Evolutionary conservation across 306 rosid species (phyloP).

Genomic region (Quercus parvula): DNA sequence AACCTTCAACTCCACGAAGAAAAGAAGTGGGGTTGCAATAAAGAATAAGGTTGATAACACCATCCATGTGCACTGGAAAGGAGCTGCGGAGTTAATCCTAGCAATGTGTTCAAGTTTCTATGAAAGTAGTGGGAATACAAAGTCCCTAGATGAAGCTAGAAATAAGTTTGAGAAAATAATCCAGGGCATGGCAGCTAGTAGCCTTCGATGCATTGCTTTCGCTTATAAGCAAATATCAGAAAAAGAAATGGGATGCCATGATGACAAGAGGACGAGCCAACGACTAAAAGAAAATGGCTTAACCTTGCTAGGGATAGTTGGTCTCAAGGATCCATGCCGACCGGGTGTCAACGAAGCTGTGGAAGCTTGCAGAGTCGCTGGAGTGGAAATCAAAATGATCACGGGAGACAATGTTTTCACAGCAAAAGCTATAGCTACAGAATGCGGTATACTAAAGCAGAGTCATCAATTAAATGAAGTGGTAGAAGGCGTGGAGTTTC

Average conservation of each 20-base stretch:
- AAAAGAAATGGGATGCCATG: conserved; percentile 25
- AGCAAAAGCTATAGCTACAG: conserved; percentile 82
- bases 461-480: conserved; percentile 35
- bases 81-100: conserved; percentile 83
- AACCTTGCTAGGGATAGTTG: conserved; percentile 71
- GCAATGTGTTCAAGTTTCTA: conserved; percentile 64
- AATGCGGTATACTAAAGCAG: conserved; percentile 67
- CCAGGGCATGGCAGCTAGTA: conserved; percentile 88
- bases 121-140: conserved; percentile 40
- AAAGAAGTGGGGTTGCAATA: conserved; percentile 71
- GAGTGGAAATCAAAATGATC: conserved; percentile 81
- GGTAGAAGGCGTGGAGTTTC: conserved; percentile 67
- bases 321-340: conserved; percentile 87
- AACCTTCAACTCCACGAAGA: conserved; percentile 82
- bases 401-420: conserved; percentile 91
- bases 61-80: conserved; percentile 82
- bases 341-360: conserved; percentile 57
- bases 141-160: conserved; percentile 46
- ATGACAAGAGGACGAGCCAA: conserved; percentile 16
- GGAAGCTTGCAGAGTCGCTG: conserved; percentile 57
- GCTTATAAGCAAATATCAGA: conserved; percentile 51
- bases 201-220: conserved; percentile 85
- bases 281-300: conserved; percentile 49
- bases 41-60: conserved; percentile 39
- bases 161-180: conserved; percentile 44